Percentiles rank a stretch among this genome's conserved stretches.
Evolutionary conservation across 1,284 basidiomycete species (phyloP).

Genomic region (Ceraceosorus guamensis): DNA sequence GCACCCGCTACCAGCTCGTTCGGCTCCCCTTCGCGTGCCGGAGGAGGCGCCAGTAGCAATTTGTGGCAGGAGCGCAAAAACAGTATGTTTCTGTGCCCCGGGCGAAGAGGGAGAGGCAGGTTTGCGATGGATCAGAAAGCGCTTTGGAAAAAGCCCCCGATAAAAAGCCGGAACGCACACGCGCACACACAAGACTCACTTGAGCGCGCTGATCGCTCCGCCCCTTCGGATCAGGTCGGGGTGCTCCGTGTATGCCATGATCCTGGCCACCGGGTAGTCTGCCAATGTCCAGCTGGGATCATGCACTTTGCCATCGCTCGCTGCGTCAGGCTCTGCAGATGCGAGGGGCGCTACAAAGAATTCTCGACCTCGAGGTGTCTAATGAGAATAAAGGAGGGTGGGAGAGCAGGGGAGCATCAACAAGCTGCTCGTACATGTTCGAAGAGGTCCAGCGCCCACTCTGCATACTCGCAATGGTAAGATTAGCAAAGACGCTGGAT

Average conservation of each 20-base stretch:
- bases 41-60: too few species aligned
- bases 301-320: slow-evolving; percentile 25
- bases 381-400: too few species aligned
- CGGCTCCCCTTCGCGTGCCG: slow-evolving; percentile 17
- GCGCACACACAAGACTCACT: too few species aligned
- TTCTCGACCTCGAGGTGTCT: slow-evolving; percentile 41
- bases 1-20: slow-evolving; percentile 27
- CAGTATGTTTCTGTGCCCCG: not conserved
- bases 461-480: too few species aligned
- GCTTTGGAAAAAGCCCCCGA: slow-evolving; percentile 41
- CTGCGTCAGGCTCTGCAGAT: slow-evolving; percentile 21
- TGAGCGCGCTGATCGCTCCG: slow-evolving; percentile 44
- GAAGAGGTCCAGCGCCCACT: too few species aligned
- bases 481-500: slow-evolving; percentile 47
- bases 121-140: slow-evolving; percentile 34
- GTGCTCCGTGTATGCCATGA: slow-evolving; percentile 46
- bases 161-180: too few species aligned
- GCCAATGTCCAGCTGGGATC: slow-evolving; percentile 11
- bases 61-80: too few species aligned
- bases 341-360: slow-evolving; percentile 40
- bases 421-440: too few species aligned
- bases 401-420: too few species aligned
- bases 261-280: slow-evolving; percentile 42
- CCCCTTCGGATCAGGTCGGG: slow-evolving; percentile 44
- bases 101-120: slow-evolving; percentile 1